These are phyloP conservation scores for Remersonia thermophila DNA, from an alignment of 2,329 filamentous ascomycete species.

Conservation along the genomic window DNA sequence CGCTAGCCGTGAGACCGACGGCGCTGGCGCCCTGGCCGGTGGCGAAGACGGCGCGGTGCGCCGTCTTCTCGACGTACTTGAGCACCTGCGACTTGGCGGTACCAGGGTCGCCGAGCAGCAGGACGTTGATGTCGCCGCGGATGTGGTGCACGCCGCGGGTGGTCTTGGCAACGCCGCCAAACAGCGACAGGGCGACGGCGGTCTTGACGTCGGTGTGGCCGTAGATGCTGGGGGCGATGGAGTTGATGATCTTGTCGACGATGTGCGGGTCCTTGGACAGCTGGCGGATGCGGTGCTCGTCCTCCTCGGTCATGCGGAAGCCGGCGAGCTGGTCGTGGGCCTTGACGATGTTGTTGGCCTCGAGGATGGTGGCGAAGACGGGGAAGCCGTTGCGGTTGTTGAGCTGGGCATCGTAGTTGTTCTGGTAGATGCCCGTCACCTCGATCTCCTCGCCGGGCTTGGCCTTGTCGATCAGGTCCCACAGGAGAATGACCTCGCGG, in stretches of 20 bases:
- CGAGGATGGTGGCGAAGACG: slow-evolving; percentile 92
- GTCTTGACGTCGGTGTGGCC: slow-evolving; percentile 96
- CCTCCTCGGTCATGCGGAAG: slow-evolving; percentile 88
- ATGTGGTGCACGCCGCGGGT: slow-evolving; percentile 83
- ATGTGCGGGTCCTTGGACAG: slow-evolving; percentile 85
- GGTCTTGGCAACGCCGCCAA: slow-evolving; percentile 85
- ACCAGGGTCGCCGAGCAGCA: slow-evolving; percentile 91
- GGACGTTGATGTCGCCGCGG: slow-evolving; percentile 93
- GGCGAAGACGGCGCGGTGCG: slow-evolving; percentile 91
- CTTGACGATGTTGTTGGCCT: slow-evolving; percentile 95
- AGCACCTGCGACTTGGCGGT: slow-evolving; percentile 96
- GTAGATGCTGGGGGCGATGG: slow-evolving; percentile 94
- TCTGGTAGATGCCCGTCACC: slow-evolving; percentile 90
- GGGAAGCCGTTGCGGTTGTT: slow-evolving; percentile 99
- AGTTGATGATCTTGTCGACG: slow-evolving; percentile 82
- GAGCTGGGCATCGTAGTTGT: slow-evolving; percentile 94
- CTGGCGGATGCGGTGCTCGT: slow-evolving; percentile 79
- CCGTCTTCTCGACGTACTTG: slow-evolving; percentile 96
- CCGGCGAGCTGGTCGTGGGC: slow-evolving; percentile 94
- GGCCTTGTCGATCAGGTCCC: slow-evolving; percentile 91
- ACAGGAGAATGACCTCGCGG: slow-evolving; percentile 87
- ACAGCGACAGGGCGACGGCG: slow-evolving; percentile 82
- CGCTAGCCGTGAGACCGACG: slow-evolving; percentile 92
- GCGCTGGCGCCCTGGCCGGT: slow-evolving; percentile 95
- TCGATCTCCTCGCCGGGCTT: slow-evolving; percentile 98